Percentiles rank a stretch among this genome's conserved stretches.
These are phyloP conservation scores for Hypoxylon rubiginosum DNA, from an alignment of 2,329 filamentous ascomycete genomes.

Conservation along the genomic window DNA sequence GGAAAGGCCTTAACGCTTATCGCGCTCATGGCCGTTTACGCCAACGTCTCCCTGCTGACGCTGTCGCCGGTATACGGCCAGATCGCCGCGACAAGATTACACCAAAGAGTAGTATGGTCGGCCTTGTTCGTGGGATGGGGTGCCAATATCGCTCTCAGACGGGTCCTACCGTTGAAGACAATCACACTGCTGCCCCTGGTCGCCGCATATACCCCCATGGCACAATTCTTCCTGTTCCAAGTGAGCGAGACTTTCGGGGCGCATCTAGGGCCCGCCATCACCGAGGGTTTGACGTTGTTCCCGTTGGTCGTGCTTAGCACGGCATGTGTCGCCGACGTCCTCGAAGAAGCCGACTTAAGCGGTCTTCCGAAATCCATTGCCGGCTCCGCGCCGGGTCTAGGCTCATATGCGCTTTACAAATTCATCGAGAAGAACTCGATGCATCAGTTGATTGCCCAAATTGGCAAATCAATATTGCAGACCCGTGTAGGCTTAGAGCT, in stretches of 20 bases:
- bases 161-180: conserved; percentile 63
- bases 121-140: conserved; percentile 81
- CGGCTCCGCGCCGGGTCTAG: conserved; percentile 75
- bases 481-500: conserved; percentile 81
- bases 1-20: conserved; percentile 61
- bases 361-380: conserved; percentile 68
- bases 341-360: conserved; percentile 72
- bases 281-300: conserved; percentile 79
- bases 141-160: conserved; percentile 69
- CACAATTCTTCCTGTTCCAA: conserved; percentile 79
- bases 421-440: conserved; percentile 59
- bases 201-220: conserved; percentile 79
- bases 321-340: conserved; percentile 71
- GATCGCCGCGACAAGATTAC: conserved; percentile 81
- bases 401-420: conserved; percentile 75
- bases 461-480: conserved; percentile 74
- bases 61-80: conserved; percentile 91
- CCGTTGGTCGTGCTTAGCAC: conserved; percentile 76
- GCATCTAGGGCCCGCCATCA: conserved; percentile 79
- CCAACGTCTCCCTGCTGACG: conserved; percentile 79
- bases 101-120: conserved; percentile 74
- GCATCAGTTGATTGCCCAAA: conserved; percentile 60
- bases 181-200: conserved; percentile 75
- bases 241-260: conserved; percentile 76
- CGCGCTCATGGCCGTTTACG: conserved; percentile 71